These are phyloP conservation scores for Cucurbita moschata DNA, from an alignment of 306 rosid species.

Conservation along the genomic window DNA sequence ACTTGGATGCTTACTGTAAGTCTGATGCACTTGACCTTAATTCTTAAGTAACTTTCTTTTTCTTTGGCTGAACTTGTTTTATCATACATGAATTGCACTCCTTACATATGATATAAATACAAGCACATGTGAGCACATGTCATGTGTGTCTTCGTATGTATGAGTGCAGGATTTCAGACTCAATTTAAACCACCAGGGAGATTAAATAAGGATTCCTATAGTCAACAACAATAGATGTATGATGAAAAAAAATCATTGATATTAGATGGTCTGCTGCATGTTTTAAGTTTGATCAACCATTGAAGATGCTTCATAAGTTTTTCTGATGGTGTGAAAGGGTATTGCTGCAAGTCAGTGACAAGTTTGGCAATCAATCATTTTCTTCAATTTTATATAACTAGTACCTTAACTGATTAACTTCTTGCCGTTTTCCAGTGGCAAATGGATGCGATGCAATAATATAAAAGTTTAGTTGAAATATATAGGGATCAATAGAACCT, in stretches of 20 bases:
- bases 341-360: background rate
- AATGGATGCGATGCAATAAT: background rate
- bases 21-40: background rate
- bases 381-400: background rate
- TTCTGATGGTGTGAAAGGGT: background rate
- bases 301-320: background rate
- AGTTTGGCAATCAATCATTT: background rate
- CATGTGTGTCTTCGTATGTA: background rate
- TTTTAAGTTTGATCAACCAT: background rate
- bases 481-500: background rate
- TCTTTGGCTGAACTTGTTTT: background rate
- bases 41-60: background rate
- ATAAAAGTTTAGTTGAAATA: background rate
- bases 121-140: background rate
- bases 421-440: background rate
- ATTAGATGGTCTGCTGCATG: background rate
- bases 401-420: background rate
- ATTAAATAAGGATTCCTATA: background rate
- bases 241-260: background rate
- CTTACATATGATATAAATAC: background rate
- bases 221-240: background rate
- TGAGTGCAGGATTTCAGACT: background rate
- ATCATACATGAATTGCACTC: background rate
- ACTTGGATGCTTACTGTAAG: slow-evolving; percentile 99
- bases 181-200: background rate